These are phyloP conservation scores for Amanita rimosa DNA, from an alignment of 768 basidiomycete species.

Conservation along the genomic window DNA sequence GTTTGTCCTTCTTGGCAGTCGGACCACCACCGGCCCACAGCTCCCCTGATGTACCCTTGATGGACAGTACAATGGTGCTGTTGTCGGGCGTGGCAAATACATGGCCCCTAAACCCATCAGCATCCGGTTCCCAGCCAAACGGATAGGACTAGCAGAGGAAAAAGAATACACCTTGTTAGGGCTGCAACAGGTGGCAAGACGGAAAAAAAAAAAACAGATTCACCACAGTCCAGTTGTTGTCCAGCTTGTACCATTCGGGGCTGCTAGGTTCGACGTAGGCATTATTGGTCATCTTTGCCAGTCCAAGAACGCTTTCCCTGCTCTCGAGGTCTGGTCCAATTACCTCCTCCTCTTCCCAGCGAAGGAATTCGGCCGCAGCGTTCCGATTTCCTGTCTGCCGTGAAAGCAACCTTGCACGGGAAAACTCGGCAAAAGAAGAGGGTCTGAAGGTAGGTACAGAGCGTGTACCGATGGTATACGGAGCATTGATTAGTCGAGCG, in stretches of 20 bases:
- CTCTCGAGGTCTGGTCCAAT: conserved; percentile 66
- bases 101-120: conserved; percentile 84
- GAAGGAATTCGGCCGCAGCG: conserved; percentile 15
- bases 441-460: conserved; percentile 29
- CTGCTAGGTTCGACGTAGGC: conserved; percentile 66
- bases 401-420: conserved; percentile 33
- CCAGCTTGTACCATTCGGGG: conserved; percentile 68
- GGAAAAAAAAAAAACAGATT: not conserved
- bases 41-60: conserved; percentile 90
- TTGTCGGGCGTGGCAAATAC: conserved; percentile 83
- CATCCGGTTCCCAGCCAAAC: conserved; percentile 87
- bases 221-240: conserved; percentile 49
- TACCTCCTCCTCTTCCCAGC: conserved; percentile 73
- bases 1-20: conserved; percentile 84
- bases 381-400: conserved; percentile 27
- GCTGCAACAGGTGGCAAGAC: not conserved
- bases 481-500: conserved; percentile 7
- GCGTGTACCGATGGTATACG: conserved; percentile 28
- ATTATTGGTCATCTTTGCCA: conserved; percentile 95
- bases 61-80: conserved; percentile 71
- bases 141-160: conserved; percentile 44
- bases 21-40: conserved; percentile 66
- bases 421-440: conserved; percentile 32
- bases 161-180: not conserved
- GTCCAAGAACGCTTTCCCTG: conserved; percentile 60